Evolutionary conservation across 371 early-diverging fungal species (phyloP), one percentile per base, ranked within the genome.

Genomic region (Mortierella sp.): DNA sequence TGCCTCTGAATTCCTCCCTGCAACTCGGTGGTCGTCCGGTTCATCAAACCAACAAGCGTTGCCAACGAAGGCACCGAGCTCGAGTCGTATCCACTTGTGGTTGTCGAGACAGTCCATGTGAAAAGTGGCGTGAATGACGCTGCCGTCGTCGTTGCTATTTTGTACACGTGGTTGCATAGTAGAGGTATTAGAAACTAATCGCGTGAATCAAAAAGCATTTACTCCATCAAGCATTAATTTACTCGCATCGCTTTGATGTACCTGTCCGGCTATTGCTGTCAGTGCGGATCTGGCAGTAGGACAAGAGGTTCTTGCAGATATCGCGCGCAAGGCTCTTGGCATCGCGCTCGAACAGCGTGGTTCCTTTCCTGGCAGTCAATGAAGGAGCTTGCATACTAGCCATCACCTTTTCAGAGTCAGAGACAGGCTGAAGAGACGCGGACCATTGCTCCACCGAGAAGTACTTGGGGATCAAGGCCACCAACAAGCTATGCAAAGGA

Each of bases 401-500:
- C 81, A 85, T 55, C 70, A 79, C 29, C 56, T 48, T 77, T 56
- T 88, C 88, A 24, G 75, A 58, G 41, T 88, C 88, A 11, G 76
- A 83, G 38, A 83, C 76, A 5, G 88, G 87, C 68, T 81, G 80
- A 44, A 88, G 56, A 35, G 81, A 77, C 44, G 79, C 73, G 2
- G 83, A 71, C 88, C 89, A 79, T 44, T 82, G 87, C 41, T 89
- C 88, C 0, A 78, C 83, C 18, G 82, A 81, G 49, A 88, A 87
- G 80, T 91, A 90, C 78, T 89, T 91, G 21, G 88, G 83, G 71
- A 88, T 79, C 72, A 92, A 76, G 21, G 89, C 84, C 71, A 89
- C 55, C 82, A 91, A 72, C 1, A 92, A 70, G 29, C 87, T 88
- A 65, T 93, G 92, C 43, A 94, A 80, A 8, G 92, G 88, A 43